Evolutionary conservation across 2,329 filamentous ascomycete species (phyloP).

Genomic region (Chaetomium sp.): DNA sequence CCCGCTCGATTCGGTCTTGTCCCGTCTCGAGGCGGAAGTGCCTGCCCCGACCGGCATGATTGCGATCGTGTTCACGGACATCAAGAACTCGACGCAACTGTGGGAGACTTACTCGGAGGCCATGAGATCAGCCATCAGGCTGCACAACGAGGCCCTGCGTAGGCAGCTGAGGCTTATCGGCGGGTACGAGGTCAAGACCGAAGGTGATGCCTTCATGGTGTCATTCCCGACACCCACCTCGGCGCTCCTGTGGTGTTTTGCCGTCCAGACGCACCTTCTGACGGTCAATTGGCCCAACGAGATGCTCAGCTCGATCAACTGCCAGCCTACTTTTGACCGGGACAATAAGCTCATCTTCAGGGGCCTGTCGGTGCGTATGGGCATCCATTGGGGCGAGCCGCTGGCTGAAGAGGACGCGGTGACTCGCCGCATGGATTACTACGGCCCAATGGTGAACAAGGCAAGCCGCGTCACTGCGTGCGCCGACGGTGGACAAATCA

Average conservation of each 20-base stretch:
- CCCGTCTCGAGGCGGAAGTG: constrained; percentile 85
- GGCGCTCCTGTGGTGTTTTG: constrained; percentile 93
- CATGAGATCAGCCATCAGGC: constrained; percentile 95
- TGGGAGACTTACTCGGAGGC: constrained; percentile 96
- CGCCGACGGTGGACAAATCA: constrained; percentile 95
- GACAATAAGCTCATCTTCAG: constrained; percentile 90
- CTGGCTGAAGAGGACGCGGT: constrained; percentile 96
- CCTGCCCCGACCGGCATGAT: constrained; percentile 88
- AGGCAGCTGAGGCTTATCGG: constrained; percentile 90
- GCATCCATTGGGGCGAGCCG: constrained; percentile 91
- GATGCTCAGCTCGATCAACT: constrained; percentile 82
- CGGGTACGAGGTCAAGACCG: constrained; percentile 98
- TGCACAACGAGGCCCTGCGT: constrained; percentile 97
- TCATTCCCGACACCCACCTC: constrained; percentile 96
- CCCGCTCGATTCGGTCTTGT: constrained; percentile 82
- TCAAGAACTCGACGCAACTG: constrained; percentile 94
- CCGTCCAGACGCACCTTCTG: constrained; percentile 83
- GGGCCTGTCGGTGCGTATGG: constrained; percentile 94
- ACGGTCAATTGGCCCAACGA: constrained; percentile 93
- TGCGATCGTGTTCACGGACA: constrained; percentile 95
- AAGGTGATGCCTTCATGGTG: constrained; percentile 99
- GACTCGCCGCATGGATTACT: constrained; percentile 98
- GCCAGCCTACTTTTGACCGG: constrained; percentile 78
- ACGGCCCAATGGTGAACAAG: constrained; percentile 98
- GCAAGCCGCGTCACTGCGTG: constrained; percentile 91